These are phyloP conservation scores for Gossypium anomalum DNA, from an alignment of 345 rosid species.

Conservation along the genomic window DNA sequence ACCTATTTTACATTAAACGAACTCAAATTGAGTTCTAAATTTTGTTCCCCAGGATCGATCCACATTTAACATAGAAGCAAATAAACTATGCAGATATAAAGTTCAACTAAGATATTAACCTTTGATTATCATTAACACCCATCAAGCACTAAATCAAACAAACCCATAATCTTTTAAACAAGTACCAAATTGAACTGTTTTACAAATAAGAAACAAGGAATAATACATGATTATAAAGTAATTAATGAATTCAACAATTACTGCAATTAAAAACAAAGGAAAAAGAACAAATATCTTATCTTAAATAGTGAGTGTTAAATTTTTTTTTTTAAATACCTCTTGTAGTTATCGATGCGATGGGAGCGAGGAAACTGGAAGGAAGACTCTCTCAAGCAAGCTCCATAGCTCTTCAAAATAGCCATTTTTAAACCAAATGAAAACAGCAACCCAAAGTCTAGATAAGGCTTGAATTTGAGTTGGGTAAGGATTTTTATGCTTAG, in stretches of 20 bases:
- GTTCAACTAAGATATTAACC: neutral
- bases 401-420: constrained; percentile 40
- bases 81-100: neutral
- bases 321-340: constrained; percentile 29
- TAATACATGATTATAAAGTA: neutral
- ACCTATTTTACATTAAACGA: too few relatives aligned
- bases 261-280: neutral
- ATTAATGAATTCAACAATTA: neutral
- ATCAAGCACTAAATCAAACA: neutral
- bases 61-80: too few relatives aligned
- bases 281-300: neutral
- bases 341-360: constrained; percentile 22
- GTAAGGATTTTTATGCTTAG: neutral
- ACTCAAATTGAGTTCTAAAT: too few relatives aligned
- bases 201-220: neutral
- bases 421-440: constrained; percentile 16
- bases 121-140: neutral
- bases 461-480: neutral
- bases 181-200: neutral
- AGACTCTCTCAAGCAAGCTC: constrained; percentile 36
- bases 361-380: constrained; percentile 32
- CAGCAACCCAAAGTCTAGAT: neutral
- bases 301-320: neutral
- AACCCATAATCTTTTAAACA: neutral
- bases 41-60: too few relatives aligned